phyloP scores from a whole-genome alignment of 805 yeast genomes.

The Kuraishia ogatae region DNA sequence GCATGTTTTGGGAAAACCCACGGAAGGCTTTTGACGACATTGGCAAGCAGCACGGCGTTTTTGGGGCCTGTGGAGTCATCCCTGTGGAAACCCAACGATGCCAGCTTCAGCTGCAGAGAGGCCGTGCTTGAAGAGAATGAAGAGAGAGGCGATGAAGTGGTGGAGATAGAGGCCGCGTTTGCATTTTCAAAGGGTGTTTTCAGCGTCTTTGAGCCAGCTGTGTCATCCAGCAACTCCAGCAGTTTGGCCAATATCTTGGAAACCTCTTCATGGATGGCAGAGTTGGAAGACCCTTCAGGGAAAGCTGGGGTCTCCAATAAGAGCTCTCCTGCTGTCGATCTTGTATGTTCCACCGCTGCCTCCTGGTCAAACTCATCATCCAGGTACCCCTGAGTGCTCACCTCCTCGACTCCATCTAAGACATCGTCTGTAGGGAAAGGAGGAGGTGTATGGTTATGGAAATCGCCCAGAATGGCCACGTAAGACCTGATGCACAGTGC shows the following conservation, averaged over 20 bases:
- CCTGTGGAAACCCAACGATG: slow-evolving; percentile 30
- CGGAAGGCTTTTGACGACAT: slow-evolving; percentile 64
- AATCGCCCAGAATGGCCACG: slow-evolving; percentile 59
- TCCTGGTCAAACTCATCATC: slow-evolving; percentile 21
- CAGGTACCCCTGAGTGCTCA: too few relatives aligned
- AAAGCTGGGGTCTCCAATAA: slow-evolving; percentile 14
- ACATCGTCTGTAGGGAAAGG: slow-evolving; percentile 60
- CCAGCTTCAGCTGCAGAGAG: slow-evolving; percentile 22
- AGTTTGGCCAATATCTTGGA: slow-evolving; percentile 47
- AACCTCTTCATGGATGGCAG: slow-evolving; percentile 61
- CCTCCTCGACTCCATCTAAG: slow-evolving; percentile 7
- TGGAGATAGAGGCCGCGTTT: slow-evolving; percentile 1
- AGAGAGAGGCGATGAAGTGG: slow-evolving; percentile 7
- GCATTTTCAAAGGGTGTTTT: slow-evolving; percentile 12
- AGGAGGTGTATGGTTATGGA: slow-evolving; percentile 49
- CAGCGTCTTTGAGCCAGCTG: slow-evolving; percentile 34
- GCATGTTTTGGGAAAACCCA: slow-evolving; percentile 39
- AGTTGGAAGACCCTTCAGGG: slow-evolving; percentile 35
- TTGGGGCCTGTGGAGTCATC: slow-evolving; percentile 13
- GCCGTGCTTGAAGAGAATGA: slow-evolving; percentile 8
- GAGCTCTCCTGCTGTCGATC: too few relatives aligned
- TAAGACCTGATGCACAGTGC: slow-evolving; percentile 66
- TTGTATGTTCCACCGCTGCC: slow-evolving; percentile 21
- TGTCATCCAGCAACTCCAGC: slow-evolving; percentile 51
- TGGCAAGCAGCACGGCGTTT: slow-evolving; percentile 57